Base-by-base conservation (phyloP, 75 land plant species). In the Isoetes taiwanensis region DNA sequence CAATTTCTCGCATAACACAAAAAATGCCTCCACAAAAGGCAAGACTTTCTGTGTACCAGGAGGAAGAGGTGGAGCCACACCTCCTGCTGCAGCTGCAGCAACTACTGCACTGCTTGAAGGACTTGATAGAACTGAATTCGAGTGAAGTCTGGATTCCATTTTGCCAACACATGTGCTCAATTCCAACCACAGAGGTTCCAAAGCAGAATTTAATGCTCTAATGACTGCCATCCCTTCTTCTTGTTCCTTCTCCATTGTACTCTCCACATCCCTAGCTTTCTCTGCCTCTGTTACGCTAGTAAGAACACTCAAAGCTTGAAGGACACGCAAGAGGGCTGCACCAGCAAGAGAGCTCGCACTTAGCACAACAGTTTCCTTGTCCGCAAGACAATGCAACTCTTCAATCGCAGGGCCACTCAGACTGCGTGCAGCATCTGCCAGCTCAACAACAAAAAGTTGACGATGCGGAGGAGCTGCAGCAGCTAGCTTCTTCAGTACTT, bases 21-120 rank as follows among this genome's bases (percentile, higher is more conserved):
- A 89, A 62, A 94, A 94, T 4, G 95, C 87, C 55, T 94, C 99
- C 41, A 94, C 87, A 52, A 85, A 94, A 24, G 95, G 96, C 54
- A 94, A 62, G 31, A 94, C 74, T 40, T 78, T 89, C 61, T 85
- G 99, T 32, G 90, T 68, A 19, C 96, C 99, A 5, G 86, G 84
- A 53, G 99, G 90, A 40, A 94, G 82, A 4, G 96, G 91, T 25
- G 99, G 70, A 24, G 56, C 59, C 1, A 63, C 78, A 62, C 72
- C 64, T n/a, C 72, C 50, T 12, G 62, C 66, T 30, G 61, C 62
- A 32, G 62, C 41, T 33, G 65, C 61, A 23, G 50, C 59, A 32
- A 57, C 37, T 56, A 52, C 30, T 37, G 52, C 50, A 50, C 72
- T 60, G 25, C 63, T 41, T 39, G 75, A 38, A 28, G 77, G 43